Base-by-base conservation (phyloP, 2,329 filamentous ascomycete species). In the Endothia cerciana region DNA sequence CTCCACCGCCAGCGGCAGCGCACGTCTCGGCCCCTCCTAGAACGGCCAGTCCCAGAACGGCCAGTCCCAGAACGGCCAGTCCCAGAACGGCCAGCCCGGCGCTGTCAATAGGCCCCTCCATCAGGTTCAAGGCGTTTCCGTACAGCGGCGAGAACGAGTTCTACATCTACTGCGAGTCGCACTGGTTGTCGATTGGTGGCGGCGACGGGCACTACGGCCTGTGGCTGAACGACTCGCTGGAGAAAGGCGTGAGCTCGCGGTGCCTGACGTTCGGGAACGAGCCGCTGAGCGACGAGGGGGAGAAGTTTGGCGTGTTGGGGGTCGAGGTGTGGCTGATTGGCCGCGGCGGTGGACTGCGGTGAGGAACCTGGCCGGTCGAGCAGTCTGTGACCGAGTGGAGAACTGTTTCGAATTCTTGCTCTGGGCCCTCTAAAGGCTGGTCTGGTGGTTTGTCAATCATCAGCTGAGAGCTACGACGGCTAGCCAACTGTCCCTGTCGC, bases 91-190 rank as follows among this genome's bases (percentile, higher is more conserved):
- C 17, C 68, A 67, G 53, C 45, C 73, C 73, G 8, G 72, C 70
- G 5, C 72, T 85, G 1, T 85, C 83, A 33, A 87, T 88, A 4
- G 86, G 88, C 4, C 91, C 94, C 68, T 85, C 88, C 33, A 92
- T 98, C 71, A 89, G 95, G 25, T 99, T 99, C 85, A 97, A 97
- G 79, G 94, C 94, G 0, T 99, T 98, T 73, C 94, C 94, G 0
- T 98, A 97, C 74, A 96, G 91, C 65, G 95, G 95, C 5, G 87
- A 97, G 49, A 98, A 99, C 76, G 95, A 98, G 77, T 99, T 97
- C 76, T 93, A 94, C 81, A 95, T 98, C 71, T 91, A 96, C 73
- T 98, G 94, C 78, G 93, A 98, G 78, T 83, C 87, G 3, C 87
- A 89, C 30, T 98, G 91, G 75, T 78, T 99, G 17, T 95, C 91